phyloP scores from a whole-genome alignment of 495 filamentous ascomycete genomes.

The Aspergillus haitiensis region DNA sequence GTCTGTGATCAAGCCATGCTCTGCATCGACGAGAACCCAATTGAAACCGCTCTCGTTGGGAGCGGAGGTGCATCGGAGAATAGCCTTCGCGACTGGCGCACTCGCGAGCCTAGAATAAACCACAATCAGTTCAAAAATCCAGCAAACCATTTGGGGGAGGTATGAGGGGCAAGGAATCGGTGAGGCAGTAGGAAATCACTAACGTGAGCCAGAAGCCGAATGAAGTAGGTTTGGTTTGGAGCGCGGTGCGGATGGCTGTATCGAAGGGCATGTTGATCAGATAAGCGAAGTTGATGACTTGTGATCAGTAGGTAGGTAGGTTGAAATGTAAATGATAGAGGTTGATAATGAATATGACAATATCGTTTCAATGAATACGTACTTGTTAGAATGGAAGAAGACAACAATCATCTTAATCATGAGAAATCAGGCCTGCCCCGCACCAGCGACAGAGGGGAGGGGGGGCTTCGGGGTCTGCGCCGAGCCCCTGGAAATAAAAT shows the following conservation, averaged over 20 bases:
- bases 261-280: constrained; percentile 28
- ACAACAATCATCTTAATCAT: no score
- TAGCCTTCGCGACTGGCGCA: constrained; percentile 36
- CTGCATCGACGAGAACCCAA: constrained; percentile 78
- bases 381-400: no score
- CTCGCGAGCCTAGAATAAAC: constrained; percentile 32
- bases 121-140: neutral
- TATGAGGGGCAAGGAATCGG: neutral
- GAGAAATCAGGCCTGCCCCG: no score
- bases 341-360: no score
- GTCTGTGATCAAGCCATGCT: constrained; percentile 68
- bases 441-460: no score
- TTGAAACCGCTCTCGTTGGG: constrained; percentile 29
- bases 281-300: no score
- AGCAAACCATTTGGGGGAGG: neutral
- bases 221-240: constrained; percentile 23
- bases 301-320: no score
- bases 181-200: constrained; percentile 8
- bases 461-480: no score
- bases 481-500: no score
- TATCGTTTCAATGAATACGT: no score
- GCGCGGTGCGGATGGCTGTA: constrained; percentile 24
- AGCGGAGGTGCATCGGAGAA: constrained; percentile 35
- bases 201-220: constrained; percentile 47
- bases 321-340: no score